These are phyloP conservation scores for Hura crepitans DNA, from an alignment of 441 rosid species.

Conservation along the genomic window DNA sequence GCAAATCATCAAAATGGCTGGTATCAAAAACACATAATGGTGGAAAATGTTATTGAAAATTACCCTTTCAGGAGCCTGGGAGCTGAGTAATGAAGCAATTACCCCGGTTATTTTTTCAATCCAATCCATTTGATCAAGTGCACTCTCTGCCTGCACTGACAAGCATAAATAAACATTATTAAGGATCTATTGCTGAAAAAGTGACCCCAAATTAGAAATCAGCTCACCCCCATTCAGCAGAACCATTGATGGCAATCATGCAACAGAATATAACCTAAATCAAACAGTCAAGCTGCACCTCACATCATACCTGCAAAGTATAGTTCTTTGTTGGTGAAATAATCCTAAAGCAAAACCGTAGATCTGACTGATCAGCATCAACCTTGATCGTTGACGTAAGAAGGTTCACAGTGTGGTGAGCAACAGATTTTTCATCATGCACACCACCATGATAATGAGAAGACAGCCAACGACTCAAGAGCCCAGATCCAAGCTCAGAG, in stretches of 20 bases:
- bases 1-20: conserved; percentile 15
- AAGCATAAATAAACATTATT: conserved; percentile 19
- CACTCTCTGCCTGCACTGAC: conserved; percentile 90
- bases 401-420: conserved; percentile 90
- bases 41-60: conserved; percentile 17
- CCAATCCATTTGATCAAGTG: conserved; percentile 94
- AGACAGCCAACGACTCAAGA: conserved; percentile 95
- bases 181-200: too few species aligned
- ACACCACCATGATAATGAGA: conserved; percentile 87
- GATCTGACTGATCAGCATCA: conserved; percentile 92
- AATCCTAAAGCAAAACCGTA: conserved; percentile 96
- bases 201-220: too few species aligned
- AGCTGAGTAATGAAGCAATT: conserved; percentile 82
- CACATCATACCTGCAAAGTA: conserved; percentile 71
- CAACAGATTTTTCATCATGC: conserved; percentile 88
- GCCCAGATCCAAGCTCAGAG: conserved; percentile 62
- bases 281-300: conserved; percentile 10
- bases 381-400: conserved; percentile 90
- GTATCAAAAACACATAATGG: too few species aligned
- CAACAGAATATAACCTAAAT: not conserved
- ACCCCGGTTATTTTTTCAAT: conserved; percentile 95
- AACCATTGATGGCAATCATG: too few species aligned
- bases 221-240: too few species aligned
- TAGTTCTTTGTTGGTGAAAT: conserved; percentile 85
- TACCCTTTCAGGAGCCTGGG: conserved; percentile 75